These are phyloP conservation scores for Crucihimalaya himalaica DNA, from an alignment of 345 rosid genomes.

Conservation along the genomic window DNA sequence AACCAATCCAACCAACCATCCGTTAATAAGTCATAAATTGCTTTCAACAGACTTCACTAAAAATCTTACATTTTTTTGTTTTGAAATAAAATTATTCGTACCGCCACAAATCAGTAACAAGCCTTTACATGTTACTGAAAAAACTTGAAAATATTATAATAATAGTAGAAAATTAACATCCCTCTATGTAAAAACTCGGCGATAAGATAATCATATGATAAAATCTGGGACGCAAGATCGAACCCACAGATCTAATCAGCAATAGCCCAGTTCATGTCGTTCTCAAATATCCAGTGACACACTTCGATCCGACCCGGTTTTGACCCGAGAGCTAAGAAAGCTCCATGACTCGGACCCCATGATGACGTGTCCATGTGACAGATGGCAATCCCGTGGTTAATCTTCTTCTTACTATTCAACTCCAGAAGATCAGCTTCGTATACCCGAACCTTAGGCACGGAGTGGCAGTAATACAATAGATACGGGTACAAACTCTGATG, in stretches of 20 bases:
- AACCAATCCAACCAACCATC: background rate
- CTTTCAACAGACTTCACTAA: slow-evolving; percentile 35
- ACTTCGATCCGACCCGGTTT: slow-evolving; percentile 76
- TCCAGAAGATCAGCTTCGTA: slow-evolving; percentile 72
- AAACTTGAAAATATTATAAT: background rate
- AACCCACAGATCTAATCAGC: slow-evolving; percentile 45
- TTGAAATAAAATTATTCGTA: slow-evolving; percentile 8
- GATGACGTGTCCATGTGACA: slow-evolving; percentile 82
- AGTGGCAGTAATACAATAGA: slow-evolving; percentile 75
- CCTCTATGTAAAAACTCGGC: slow-evolving; percentile 30
- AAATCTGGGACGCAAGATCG: slow-evolving; percentile 16
- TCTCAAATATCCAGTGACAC: slow-evolving; percentile 90
- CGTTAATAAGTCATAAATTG: slow-evolving; percentile 26
- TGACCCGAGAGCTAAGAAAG: slow-evolving; percentile 67
- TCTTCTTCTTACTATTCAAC: slow-evolving; percentile 44
- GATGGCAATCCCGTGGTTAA: slow-evolving; percentile 79
- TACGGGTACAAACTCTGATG: slow-evolving; percentile 82
- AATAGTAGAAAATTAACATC: slow-evolving; percentile 34
- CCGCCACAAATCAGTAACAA: slow-evolving; percentile 37
- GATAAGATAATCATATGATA: slow-evolving; percentile 22
- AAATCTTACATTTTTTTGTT: background rate
- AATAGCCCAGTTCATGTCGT: slow-evolving; percentile 73
- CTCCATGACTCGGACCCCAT: slow-evolving; percentile 75
- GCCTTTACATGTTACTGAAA: slow-evolving; percentile 37
- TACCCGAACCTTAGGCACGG: slow-evolving; percentile 80